phyloP scores from a whole-genome alignment of 2,329 filamentous ascomycete genomes.

The Fusarium tricinctum region DNA sequence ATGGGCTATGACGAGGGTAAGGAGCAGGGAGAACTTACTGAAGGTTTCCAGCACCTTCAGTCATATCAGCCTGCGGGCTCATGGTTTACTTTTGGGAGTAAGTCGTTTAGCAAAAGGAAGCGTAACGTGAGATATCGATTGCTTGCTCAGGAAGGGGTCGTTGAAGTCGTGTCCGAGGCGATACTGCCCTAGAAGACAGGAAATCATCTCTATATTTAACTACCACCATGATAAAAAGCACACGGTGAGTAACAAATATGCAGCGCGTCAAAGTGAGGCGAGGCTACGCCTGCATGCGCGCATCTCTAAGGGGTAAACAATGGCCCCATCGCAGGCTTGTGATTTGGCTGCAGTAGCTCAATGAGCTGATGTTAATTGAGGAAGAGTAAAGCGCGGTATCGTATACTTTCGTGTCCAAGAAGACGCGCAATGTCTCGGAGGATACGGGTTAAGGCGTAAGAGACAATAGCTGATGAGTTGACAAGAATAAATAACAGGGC shows the following conservation, averaged over 20 bases:
- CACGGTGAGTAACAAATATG: background rate
- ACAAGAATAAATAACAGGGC: background rate
- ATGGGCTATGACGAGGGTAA: background rate
- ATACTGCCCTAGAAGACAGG: background rate
- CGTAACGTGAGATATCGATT: background rate
- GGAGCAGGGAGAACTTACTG: background rate
- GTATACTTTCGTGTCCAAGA: background rate
- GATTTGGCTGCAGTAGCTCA: slow-evolving; percentile 18
- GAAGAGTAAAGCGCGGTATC: background rate
- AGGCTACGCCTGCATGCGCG: background rate
- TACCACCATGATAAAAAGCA: background rate
- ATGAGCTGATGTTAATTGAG: background rate
- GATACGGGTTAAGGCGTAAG: background rate
- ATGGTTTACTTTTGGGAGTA: background rate
- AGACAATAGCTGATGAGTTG: background rate
- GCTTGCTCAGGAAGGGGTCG: background rate
- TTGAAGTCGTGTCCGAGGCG: background rate
- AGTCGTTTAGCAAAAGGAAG: background rate
- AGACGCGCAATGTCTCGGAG: slow-evolving; percentile 10
- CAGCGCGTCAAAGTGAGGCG: background rate
- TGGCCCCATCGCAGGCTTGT: background rate
- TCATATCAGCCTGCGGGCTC: background rate
- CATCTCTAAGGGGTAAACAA: slow-evolving; percentile 14
- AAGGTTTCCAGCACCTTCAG: background rate
- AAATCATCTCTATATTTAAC: background rate